Conservation (phyloP, 768 basidiomycete genomes). For the Leccinellum rugosiceps region DNA sequence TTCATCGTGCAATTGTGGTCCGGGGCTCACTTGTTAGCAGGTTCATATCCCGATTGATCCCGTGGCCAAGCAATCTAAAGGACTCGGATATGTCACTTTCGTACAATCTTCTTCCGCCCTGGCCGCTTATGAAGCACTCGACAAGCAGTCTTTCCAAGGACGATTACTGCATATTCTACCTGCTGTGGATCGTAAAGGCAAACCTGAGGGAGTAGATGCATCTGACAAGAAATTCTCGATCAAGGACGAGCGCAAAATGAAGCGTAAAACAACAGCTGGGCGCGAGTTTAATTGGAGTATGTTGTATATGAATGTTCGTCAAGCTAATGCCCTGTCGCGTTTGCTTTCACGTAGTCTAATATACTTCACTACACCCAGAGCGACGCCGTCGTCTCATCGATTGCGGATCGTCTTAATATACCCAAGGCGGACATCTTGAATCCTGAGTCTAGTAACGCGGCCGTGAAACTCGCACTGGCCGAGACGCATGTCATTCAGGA, state of each 20-base stretch:
- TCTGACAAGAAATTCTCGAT: slow-evolving; percentile 47
- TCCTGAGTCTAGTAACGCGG: slow-evolving; percentile 75
- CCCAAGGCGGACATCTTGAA: slow-evolving; percentile 86
- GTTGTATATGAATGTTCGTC: slow-evolving; percentile 95
- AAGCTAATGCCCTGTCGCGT: slow-evolving; percentile 14
- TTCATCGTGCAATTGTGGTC: background rate
- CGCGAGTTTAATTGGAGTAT: slow-evolving; percentile 91
- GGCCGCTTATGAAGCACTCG: slow-evolving; percentile 72
- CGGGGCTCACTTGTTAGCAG: slow-evolving; percentile 28
- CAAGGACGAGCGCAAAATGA: slow-evolving; percentile 55
- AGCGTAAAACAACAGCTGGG: slow-evolving; percentile 64
- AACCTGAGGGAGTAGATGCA: slow-evolving; percentile 39
- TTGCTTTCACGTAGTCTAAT: slow-evolving; percentile 20
- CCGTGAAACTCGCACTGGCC: slow-evolving; percentile 92
- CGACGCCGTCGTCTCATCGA: slow-evolving; percentile 88
- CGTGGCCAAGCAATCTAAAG: slow-evolving; percentile 48
- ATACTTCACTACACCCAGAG: slow-evolving; percentile 48
- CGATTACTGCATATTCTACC: slow-evolving; percentile 88
- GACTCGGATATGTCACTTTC: slow-evolving; percentile 61
- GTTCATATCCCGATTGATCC: slow-evolving; percentile 56
- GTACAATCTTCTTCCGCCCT: slow-evolving; percentile 47
- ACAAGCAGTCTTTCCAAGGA: slow-evolving; percentile 87
- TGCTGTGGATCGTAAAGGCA: slow-evolving; percentile 65
- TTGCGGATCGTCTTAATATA: slow-evolving; percentile 86
- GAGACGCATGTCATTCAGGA: slow-evolving; percentile 96